phyloP scores from a whole-genome alignment of 2,329 filamentous ascomycete genomes.

The Clarireedia paspali region DNA sequence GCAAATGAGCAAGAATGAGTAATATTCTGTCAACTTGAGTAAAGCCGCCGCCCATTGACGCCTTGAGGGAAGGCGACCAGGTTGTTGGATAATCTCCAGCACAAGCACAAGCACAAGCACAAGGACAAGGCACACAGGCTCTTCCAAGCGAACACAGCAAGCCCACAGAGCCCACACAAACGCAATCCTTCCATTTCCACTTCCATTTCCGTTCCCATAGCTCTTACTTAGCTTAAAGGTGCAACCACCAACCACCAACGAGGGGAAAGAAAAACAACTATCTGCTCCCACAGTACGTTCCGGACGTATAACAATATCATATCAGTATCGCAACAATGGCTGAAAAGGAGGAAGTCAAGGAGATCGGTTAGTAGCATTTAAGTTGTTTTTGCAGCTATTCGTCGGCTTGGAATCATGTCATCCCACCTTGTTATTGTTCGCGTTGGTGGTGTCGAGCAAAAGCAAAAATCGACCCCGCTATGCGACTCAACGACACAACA shows the following conservation, averaged over 20 bases:
- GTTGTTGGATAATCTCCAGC: no score
- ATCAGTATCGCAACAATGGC: slow-evolving; percentile 29
- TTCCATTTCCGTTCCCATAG: not conserved
- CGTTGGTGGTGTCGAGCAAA: slow-evolving; percentile 10
- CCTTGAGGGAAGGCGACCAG: no score
- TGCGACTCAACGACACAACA: slow-evolving; percentile 11
- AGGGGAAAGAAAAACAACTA: not conserved
- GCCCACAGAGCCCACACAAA: not conserved
- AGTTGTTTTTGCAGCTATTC: slow-evolving; percentile 14
- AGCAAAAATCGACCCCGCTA: slow-evolving; percentile 27
- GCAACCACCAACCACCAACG: not conserved
- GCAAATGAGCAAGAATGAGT: not conserved
- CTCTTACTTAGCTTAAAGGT: no score
- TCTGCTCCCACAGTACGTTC: not conserved
- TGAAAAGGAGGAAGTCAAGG: slow-evolving; percentile 33
- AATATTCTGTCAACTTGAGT: not conserved
- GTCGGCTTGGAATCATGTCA: not conserved
- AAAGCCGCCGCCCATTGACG: no score
- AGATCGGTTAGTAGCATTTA: slow-evolving; percentile 30
- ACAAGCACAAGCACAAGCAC: no score
- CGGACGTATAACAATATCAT: not conserved
- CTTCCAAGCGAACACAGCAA: not conserved
- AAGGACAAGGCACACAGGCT: no score
- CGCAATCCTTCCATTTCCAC: no score
- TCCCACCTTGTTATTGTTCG: slow-evolving; percentile 18